Conservation (phyloP, 345 rosid genomes). For the Geranium brycei region DNA sequence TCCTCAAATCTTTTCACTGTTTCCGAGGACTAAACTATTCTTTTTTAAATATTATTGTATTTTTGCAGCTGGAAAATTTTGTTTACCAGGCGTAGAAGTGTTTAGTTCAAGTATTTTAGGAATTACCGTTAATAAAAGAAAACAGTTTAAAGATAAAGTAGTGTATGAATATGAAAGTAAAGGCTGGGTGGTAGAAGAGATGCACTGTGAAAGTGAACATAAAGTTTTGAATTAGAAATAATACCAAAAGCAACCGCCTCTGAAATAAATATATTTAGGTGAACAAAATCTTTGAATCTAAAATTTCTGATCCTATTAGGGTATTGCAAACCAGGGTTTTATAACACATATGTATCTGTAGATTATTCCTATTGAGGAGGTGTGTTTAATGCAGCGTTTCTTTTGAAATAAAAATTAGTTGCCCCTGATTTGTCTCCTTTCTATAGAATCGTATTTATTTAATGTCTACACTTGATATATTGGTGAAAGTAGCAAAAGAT, state of each 20-base stretch:
- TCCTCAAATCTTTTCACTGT: neutral
- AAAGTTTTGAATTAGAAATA: neutral
- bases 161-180: too few relatives aligned
- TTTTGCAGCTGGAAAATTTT: too few relatives aligned
- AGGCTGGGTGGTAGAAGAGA: too few relatives aligned
- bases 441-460: neutral
- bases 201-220: neutral
- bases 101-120: too few relatives aligned
- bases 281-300: neutral
- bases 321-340: neutral
- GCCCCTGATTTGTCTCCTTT: neutral
- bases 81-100: too few relatives aligned
- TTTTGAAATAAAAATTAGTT: too few relatives aligned
- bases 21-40: neutral
- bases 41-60: too few relatives aligned
- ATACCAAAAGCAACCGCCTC: neutral
- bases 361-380: neutral
- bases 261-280: too few relatives aligned
- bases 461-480: neutral
- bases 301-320: neutral
- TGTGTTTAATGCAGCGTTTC: neutral
- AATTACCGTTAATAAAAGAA: too few relatives aligned
- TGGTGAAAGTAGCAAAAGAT: neutral
- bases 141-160: too few relatives aligned
- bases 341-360: neutral